These are phyloP conservation scores for Xylariaceae sp. DNA, from an alignment of 2,329 filamentous ascomycete species.

Conservation along the genomic window DNA sequence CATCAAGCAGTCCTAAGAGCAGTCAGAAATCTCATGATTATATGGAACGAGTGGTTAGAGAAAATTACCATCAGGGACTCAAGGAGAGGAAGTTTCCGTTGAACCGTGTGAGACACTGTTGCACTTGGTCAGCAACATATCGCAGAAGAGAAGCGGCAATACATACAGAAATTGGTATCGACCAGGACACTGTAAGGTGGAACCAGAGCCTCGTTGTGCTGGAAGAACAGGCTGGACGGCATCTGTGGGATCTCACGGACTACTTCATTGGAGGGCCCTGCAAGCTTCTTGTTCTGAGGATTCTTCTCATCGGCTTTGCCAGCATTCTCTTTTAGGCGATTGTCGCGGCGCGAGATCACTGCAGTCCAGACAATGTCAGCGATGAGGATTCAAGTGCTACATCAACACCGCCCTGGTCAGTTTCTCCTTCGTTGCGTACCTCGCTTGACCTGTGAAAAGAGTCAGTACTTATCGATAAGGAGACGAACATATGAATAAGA, in stretches of 20 bases:
- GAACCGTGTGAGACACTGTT: conserved; percentile 71
- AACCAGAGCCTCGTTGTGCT: conserved; percentile 74
- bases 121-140: too few species aligned
- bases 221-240: conserved; percentile 80
- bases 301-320: conserved; percentile 57
- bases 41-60: too few species aligned
- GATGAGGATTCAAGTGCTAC: not conserved
- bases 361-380: not conserved
- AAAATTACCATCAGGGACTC: conserved; percentile 73
- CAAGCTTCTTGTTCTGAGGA: conserved; percentile 54
- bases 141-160: too few species aligned
- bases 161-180: conserved; percentile 69
- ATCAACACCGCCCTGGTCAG: conserved; percentile 30
- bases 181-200: conserved; percentile 61
- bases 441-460: conserved; percentile 23
- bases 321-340: conserved; percentile 76
- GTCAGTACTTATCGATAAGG: conserved; percentile 25
- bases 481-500: not conserved
- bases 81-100: conserved; percentile 82
- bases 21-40: too few species aligned
- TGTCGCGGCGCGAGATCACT: conserved; percentile 76
- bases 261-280: conserved; percentile 49
- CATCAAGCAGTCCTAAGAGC: conserved; percentile 66
- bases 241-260: conserved; percentile 79
- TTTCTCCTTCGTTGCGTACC: conserved; percentile 56